Evolutionary conservation across 2,329 filamentous ascomycete genomes (phyloP).

Genomic region (Capronia coronata): DNA sequence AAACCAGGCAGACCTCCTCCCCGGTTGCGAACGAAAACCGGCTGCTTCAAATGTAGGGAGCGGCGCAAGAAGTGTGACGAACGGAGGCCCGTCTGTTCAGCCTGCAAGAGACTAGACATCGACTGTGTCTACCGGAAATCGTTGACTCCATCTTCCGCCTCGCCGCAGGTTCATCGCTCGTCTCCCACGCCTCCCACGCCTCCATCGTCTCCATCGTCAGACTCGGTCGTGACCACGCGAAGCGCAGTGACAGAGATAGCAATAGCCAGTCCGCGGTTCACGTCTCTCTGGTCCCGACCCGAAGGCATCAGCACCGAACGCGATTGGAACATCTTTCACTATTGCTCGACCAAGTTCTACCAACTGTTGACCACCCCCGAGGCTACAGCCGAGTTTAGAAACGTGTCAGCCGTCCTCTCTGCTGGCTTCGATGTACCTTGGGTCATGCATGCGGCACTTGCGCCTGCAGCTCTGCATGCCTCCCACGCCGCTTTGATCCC

Average conservation of each 20-base stretch:
- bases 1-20: conserved; percentile 14
- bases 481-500: conserved; percentile 19
- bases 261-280: neutral
- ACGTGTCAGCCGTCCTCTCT: conserved; percentile 14
- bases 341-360: conserved; percentile 17
- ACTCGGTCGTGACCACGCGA: neutral
- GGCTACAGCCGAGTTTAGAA: conserved; percentile 14
- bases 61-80: conserved; percentile 30
- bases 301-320: conserved; percentile 14
- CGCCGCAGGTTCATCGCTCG: neutral
- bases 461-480: conserved; percentile 21
- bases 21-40: conserved; percentile 22
- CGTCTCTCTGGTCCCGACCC: conserved; percentile 7
- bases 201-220: neutral
- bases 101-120: conserved; percentile 17
- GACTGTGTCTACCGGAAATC: conserved; percentile 29
- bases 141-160: neutral
- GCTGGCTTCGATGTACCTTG: conserved; percentile 18
- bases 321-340: conserved; percentile 21
- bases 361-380: conserved; percentile 16
- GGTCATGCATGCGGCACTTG: conserved; percentile 22
- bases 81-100: conserved; percentile 31
- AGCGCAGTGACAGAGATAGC: neutral
- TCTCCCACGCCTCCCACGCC: neutral
- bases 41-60: conserved; percentile 17